Evolutionary conservation across 2,329 filamentous ascomycete genomes (phyloP).

Genomic region (Hyphodiscus sp.): DNA sequence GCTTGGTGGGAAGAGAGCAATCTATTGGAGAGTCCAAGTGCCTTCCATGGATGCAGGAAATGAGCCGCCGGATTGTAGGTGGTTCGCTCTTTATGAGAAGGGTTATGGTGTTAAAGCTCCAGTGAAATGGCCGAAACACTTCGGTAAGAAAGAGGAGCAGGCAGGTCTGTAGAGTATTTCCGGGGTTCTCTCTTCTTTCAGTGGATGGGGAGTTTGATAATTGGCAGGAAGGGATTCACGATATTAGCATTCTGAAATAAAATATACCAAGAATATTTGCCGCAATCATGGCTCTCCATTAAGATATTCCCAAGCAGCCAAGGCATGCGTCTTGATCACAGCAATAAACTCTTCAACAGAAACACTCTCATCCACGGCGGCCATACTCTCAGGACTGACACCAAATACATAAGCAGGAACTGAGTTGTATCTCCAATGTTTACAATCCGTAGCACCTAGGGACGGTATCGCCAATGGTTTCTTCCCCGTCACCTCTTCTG

Average conservation of each 20-base stretch:
- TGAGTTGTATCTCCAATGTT: slow-evolving; percentile 33
- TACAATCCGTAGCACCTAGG: slow-evolving; percentile 36
- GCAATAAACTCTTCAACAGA: slow-evolving; percentile 28
- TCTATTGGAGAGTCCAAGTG: slow-evolving; percentile 11
- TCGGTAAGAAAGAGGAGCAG: too few species aligned
- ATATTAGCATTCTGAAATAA: too few species aligned
- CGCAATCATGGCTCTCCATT: not conserved
- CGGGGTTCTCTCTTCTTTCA: too few species aligned
- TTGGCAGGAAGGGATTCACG: too few species aligned
- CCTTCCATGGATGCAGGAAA: too few species aligned
- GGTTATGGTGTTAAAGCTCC: too few species aligned
- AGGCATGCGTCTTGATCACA: slow-evolving; percentile 27
- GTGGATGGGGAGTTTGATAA: too few species aligned
- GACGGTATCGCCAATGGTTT: slow-evolving; percentile 31
- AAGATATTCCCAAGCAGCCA: slow-evolving; percentile 29
- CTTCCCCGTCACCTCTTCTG: slow-evolving; percentile 22
- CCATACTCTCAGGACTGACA: slow-evolving; percentile 19
- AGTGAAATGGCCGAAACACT: too few species aligned
- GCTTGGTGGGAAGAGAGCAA: slow-evolving; percentile 14
- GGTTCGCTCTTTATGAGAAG: too few species aligned
- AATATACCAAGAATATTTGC: too few species aligned
- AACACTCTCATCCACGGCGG: slow-evolving; percentile 26
- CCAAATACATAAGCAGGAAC: slow-evolving; percentile 35
- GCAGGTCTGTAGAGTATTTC: too few species aligned
- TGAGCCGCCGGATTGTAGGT: too few species aligned